These are phyloP conservation scores for Alternaria tenuissima DNA, from an alignment of 2,329 filamentous ascomycete species.

Conservation along the genomic window DNA sequence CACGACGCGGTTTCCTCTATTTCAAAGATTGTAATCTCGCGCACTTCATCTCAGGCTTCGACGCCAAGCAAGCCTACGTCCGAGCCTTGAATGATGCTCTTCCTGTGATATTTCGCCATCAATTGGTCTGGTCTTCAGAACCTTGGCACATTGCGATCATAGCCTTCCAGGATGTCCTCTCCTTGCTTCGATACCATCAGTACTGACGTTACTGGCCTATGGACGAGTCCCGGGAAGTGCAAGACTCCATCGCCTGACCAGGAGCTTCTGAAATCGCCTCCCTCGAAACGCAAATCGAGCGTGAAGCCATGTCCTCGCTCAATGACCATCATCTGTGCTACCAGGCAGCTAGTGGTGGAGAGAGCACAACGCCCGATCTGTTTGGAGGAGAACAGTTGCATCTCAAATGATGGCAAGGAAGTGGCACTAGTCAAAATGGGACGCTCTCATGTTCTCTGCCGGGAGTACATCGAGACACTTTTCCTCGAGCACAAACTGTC, in stretches of 20 bases:
- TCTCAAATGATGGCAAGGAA: conserved; percentile 1
- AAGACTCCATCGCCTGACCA: neutral
- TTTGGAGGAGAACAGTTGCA: conserved; percentile 22
- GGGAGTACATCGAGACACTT: neutral
- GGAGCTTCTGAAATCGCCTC: neutral
- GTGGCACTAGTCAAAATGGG: conserved; percentile 21
- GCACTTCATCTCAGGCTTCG: neutral
- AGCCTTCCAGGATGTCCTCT: conserved; percentile 2
- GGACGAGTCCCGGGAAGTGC: conserved; percentile 12
- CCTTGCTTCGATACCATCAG: conserved; percentile 17
- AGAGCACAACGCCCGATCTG: conserved; percentile 22
- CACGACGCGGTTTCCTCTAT: neutral
- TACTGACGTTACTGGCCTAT: conserved; percentile 15
- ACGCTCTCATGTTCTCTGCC: conserved; percentile 13
- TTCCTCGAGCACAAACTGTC: too few species aligned
- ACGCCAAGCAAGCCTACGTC: neutral
- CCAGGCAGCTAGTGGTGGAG: conserved; percentile 6
- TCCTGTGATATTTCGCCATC: neutral
- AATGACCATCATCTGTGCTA: conserved; percentile 15
- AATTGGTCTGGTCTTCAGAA: neutral
- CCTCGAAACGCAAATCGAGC: neutral
- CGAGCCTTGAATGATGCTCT: too few species aligned
- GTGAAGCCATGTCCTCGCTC: conserved; percentile 19
- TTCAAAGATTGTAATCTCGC: neutral
- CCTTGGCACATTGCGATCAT: neutral